Conservation (phyloP, 1,139 yeast genomes). For the Debaryomyces subglobosus region DNA sequence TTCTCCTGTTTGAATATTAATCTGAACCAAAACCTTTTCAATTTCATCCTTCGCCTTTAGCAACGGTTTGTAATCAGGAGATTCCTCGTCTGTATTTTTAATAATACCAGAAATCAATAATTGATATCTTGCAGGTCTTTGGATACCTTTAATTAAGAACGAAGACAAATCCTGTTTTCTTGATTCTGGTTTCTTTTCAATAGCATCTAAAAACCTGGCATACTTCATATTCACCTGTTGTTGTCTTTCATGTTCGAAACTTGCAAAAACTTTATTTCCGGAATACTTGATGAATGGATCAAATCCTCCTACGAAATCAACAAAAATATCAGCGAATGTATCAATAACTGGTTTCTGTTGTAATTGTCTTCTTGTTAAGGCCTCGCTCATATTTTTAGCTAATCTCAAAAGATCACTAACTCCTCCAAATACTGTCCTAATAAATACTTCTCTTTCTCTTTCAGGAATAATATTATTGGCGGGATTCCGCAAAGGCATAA, state of each 20-base stretch:
- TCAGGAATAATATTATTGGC: conserved; percentile 83
- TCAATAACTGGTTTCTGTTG: conserved; percentile 79
- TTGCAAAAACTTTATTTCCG: conserved; percentile 95
- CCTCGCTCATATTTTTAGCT: conserved; percentile 84
- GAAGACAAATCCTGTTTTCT: conserved; percentile 91
- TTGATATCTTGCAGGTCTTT: conserved; percentile 94
- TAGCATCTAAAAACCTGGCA: conserved; percentile 90
- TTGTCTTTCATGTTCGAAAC: conserved; percentile 93
- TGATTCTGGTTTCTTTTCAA: conserved; percentile 86
- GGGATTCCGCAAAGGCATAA: conserved; percentile 80
- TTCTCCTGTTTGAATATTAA: conserved; percentile 90
- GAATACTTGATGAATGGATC: conserved; percentile 93
- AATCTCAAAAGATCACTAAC: conserved; percentile 85
- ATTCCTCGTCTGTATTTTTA: conserved; percentile 75
- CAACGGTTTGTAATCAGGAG: conserved; percentile 73
- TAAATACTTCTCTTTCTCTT: conserved; percentile 84
- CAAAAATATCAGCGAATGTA: conserved; percentile 82
- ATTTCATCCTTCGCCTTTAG: conserved; percentile 76
- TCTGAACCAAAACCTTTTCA: conserved; percentile 73
- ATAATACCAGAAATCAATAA: conserved; percentile 79
- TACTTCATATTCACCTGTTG: conserved; percentile 87
- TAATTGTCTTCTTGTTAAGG: conserved; percentile 86
- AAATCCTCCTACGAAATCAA: conserved; percentile 82
- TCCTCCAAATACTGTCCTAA: conserved; percentile 89
- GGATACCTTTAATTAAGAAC: conserved; percentile 91